A percentile compares a stretch with the other conserved stretches of the same genome.
Conservation (phyloP, 2,329 filamentous ascomycete species). For the Shiraia sp. region DNA sequence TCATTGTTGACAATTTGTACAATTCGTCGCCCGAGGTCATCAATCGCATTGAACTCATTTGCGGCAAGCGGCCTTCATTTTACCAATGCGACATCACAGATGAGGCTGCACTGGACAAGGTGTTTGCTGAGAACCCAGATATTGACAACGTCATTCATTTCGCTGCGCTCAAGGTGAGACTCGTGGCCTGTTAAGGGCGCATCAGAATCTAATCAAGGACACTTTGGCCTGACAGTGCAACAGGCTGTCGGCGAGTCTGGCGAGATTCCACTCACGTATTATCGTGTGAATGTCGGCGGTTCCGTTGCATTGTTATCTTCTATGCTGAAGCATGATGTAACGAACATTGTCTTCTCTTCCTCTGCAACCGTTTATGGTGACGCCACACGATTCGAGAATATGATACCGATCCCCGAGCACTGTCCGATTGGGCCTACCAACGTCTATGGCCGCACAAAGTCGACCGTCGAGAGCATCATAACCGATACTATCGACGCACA, state of each 20-base stretch:
- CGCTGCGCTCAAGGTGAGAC: constrained; percentile 84
- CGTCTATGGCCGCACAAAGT: constrained; percentile 96
- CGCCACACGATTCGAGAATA: constrained; percentile 91
- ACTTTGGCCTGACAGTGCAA: constrained; percentile 3
- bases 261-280: constrained; percentile 96
- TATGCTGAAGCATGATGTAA: constrained; percentile 88
- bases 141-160: constrained; percentile 99
- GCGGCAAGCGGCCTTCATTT: constrained; percentile 83
- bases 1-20: constrained; percentile 95
- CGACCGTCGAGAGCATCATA: constrained; percentile 88
- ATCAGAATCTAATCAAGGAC: constrained; percentile 1
- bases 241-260: constrained; percentile 94
- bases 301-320: constrained; percentile 82
- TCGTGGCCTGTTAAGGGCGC: too few species aligned
- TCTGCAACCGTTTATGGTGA: constrained; percentile 98
- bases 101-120: constrained; percentile 77
- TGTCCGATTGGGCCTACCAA: constrained; percentile 97
- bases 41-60: constrained; percentile 93
- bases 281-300: constrained; percentile 93
- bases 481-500: constrained; percentile 87
- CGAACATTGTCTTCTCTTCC: constrained; percentile 98
- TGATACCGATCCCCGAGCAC: constrained; percentile 98
- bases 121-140: constrained; percentile 85
- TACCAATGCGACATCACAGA: constrained; percentile 88
- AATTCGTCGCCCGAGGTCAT: constrained; percentile 92